Evolutionary conservation across 2,329 filamentous ascomycete genomes (phyloP), one percentile per base, ranked within the genome.

Genomic region (Neonectria hederae): DNA sequence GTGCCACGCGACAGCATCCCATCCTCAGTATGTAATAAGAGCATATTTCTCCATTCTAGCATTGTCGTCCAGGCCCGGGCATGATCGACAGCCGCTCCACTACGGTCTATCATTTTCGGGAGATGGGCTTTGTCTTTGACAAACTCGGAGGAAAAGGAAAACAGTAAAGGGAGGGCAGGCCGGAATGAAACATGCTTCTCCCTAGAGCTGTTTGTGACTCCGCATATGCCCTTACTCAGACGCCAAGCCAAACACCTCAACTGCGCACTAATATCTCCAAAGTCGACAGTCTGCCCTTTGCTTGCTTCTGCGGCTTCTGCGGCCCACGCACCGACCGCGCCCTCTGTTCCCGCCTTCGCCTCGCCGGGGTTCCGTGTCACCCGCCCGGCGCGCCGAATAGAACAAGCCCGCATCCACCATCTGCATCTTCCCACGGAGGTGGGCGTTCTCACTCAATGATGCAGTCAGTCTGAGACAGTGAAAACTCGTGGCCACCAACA

Each of bases 401-500:
- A 8, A 38, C 35, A n/a, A 17, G 35, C 35, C 35, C 35, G 35
- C 5, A 38, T 38, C 5, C 35, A 13, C 10, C 28, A 32, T 32
- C 30, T 32, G 2, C 30, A 32, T n/a, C 35, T 38, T 14, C 14
- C 14, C 5, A 5, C 13, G 14, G 14, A 17, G 35, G 5, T 14
- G 1, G 13, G n/a, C 14, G 14, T 14, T 17, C 14, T n/a, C 35
- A 17, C 5, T 7, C 14, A 38, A n/a, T 35, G 32, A 14, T 38
- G 32, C 14, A 60, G 38, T 66, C 57, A 53, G 59, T 64, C 68
- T 67, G 66, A 63, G 54, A 54, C 68, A 58, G 59, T 72, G 64
- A 68, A 64, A 65, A 61, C 54, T 72, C 30, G 58, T 68, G 59
- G 60, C 57, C 54, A 62, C 49, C 48, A 30, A 54, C 62, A 52